Evolutionary conservation across 257 asterid genomes (phyloP).

Genomic region (Fraxinus excelsior): DNA sequence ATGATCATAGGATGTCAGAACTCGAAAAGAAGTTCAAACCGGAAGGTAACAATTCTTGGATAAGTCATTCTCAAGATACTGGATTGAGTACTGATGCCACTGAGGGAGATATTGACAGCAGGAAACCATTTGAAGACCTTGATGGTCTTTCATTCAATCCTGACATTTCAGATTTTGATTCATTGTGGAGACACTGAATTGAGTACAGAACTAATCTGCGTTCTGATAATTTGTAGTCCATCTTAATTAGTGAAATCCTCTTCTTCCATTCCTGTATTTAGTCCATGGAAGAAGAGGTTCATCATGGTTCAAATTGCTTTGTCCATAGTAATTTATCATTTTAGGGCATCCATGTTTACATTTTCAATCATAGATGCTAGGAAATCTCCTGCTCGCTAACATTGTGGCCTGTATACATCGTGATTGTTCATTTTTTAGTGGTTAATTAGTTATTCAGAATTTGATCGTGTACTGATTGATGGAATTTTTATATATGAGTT

Average conservation of each 20-base stretch:
- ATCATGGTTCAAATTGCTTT: conserved; percentile 7
- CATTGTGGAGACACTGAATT: conserved; percentile 31
- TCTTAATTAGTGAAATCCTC: background rate
- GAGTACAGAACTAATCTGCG: background rate
- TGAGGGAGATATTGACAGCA: conserved; percentile 35
- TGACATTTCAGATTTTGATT: conserved; percentile 26
- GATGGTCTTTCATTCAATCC: conserved; percentile 42
- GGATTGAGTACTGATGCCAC: conserved; percentile 38
- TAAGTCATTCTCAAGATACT: conserved; percentile 47
- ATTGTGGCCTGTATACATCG: conserved; percentile 28
- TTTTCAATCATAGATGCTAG: conserved; percentile 15
- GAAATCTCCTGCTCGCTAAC: conserved; percentile 19
- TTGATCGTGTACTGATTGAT: background rate
- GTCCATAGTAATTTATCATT: conserved; percentile 21
- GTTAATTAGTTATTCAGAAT: conserved; percentile 9
- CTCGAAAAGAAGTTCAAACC: conserved; percentile 25
- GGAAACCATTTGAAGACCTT: conserved; percentile 42
- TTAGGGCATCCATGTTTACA: conserved; percentile 11
- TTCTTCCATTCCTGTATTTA: conserved; percentile 19
- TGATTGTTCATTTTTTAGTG: conserved; percentile 27
- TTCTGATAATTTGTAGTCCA: background rate
- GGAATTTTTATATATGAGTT: background rate
- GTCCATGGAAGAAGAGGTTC: conserved; percentile 22
- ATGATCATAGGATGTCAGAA: background rate
- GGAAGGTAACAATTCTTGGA: conserved; percentile 58